phyloP scores from a whole-genome alignment of 139 green algal genomes.

The Coelastrella sp. region DNA sequence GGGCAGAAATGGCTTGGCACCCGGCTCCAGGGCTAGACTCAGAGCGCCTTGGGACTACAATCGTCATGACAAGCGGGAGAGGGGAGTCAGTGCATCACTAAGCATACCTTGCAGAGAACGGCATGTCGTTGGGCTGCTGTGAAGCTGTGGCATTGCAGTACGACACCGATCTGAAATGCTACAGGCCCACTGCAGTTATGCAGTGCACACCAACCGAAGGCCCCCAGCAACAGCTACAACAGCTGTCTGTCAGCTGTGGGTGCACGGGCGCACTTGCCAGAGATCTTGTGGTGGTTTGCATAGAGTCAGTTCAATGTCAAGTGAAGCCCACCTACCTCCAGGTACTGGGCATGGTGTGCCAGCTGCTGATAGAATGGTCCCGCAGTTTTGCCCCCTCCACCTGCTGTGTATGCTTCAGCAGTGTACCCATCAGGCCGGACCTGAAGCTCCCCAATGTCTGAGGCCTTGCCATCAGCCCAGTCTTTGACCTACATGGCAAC shows the following conservation, averaged over 20 bases:
- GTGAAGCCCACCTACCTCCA: constrained; percentile 15
- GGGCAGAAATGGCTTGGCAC: constrained; percentile 38
- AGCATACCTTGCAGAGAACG: no score
- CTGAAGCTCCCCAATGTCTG: constrained; percentile 41
- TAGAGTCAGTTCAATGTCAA: no score
- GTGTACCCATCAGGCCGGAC: not conserved
- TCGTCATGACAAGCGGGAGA: not conserved
- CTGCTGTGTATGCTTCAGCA: constrained; percentile 1
- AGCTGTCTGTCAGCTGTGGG: no score
- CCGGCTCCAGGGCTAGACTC: not conserved
- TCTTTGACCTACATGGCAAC: constrained; percentile 27
- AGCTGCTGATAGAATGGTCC: constrained; percentile 38
- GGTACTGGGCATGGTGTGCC: constrained; percentile 7
- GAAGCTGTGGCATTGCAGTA: no score
- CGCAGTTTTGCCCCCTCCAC: not conserved
- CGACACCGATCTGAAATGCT: no score
- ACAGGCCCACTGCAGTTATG: no score
- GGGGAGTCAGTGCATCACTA: no score
- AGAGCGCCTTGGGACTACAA: constrained; percentile 41
- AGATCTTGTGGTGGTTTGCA: no score
- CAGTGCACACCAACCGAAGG: no score
- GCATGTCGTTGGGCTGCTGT: no score
- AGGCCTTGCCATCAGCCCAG: constrained; percentile 30
- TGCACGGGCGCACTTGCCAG: no score
- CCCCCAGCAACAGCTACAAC: no score